A percentile compares a stretch with the other conserved stretches of the same genome.
Conservation (phyloP, 2,329 filamentous ascomycete genomes). For the Aspergillus arachidicola region DNA sequence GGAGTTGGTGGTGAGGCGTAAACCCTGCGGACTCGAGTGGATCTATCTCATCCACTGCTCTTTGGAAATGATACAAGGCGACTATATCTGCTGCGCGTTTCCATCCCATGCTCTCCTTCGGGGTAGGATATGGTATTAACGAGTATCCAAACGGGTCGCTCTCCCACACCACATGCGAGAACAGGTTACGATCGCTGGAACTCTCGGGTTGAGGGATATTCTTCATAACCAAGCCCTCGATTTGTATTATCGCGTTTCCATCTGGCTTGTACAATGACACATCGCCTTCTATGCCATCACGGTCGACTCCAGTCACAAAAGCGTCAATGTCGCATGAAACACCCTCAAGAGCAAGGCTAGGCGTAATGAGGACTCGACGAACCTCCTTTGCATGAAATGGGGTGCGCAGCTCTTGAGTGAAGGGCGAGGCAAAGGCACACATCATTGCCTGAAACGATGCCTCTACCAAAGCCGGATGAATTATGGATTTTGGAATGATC, state of each 20-base stretch:
- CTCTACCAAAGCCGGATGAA: conserved; percentile 6
- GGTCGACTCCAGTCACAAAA: neutral
- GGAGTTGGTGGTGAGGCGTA: conserved; percentile 1
- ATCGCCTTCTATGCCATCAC: neutral
- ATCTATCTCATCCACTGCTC: neutral
- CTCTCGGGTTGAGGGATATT: neutral
- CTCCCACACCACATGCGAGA: conserved; percentile 1
- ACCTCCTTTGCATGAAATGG: neutral
- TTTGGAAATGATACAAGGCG: neutral
- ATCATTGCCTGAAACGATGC: neutral
- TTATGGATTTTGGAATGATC: neutral
- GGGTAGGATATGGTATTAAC: neutral
- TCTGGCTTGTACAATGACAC: neutral
- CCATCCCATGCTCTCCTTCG: neutral
- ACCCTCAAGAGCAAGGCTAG: neutral
- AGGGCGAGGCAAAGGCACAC: conserved; percentile 1
- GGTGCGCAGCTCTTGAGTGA: neutral
- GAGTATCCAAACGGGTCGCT: neutral
- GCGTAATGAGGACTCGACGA: neutral
- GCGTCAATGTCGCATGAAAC: neutral
- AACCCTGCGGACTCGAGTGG: neutral
- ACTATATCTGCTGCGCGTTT: neutral
- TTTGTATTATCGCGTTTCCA: neutral
- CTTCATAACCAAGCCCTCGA: conserved; percentile 5
- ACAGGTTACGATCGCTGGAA: neutral